These are phyloP conservation scores for Isatis lusitanica DNA, from an alignment of 441 rosid genomes.

Conservation along the genomic window DNA sequence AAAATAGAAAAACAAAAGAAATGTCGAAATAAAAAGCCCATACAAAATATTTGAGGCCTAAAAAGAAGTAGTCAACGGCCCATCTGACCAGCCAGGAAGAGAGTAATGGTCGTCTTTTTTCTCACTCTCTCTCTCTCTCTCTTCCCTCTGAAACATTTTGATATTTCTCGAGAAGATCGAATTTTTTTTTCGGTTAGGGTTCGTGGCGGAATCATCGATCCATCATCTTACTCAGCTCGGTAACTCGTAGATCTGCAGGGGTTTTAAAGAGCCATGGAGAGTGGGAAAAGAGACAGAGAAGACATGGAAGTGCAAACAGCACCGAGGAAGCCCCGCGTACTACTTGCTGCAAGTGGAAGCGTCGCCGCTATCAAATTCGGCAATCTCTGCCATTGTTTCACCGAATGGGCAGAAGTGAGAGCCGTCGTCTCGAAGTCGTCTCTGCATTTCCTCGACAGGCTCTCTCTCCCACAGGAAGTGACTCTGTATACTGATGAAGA, in stretches of 20 bases:
- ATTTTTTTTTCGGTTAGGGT: slow-evolving; percentile 28
- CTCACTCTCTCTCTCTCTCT: slow-evolving; percentile 10
- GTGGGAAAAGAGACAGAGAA: slow-evolving; percentile 34
- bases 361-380: slow-evolving; percentile 90
- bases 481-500: slow-evolving; percentile 70
- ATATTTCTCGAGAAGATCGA: background rate
- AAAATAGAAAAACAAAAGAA: too few species aligned
- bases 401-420: slow-evolving; percentile 83
- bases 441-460: slow-evolving; percentile 67
- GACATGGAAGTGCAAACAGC: slow-evolving; percentile 30
- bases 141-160: slow-evolving; percentile 31
- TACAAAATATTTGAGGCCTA: background rate
- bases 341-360: slow-evolving; percentile 87
- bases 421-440: slow-evolving; percentile 76
- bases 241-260: background rate
- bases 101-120: background rate
- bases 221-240: background rate
- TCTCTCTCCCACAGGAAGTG: slow-evolving; percentile 65
- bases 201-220: slow-evolving; percentile 18
- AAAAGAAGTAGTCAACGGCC: slow-evolving; percentile 2
- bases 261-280: slow-evolving; percentile 26
- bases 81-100: slow-evolving; percentile 2
- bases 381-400: slow-evolving; percentile 73
- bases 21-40: background rate
- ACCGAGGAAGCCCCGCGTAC: slow-evolving; percentile 58